phyloP scores from a whole-genome alignment of 129 eudicot species.

The Lactuca saligna region DNA sequence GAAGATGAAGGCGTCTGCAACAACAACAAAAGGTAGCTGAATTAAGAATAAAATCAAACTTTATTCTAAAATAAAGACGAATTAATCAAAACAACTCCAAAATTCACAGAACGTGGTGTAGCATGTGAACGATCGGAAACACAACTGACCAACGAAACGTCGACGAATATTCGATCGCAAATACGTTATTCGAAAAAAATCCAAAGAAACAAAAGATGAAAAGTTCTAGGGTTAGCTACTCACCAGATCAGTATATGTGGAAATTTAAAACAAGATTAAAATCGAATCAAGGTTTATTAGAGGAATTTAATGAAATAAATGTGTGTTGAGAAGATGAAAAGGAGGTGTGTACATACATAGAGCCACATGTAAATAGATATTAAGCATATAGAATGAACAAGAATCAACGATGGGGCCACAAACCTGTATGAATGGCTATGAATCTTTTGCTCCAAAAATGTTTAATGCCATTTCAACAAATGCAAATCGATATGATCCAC shows the following conservation, averaged over 20 bases:
- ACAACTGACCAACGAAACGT: neutral
- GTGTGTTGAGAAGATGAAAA: neutral
- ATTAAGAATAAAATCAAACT: neutral
- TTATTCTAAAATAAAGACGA: neutral
- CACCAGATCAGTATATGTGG: neutral
- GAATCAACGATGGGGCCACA: neutral
- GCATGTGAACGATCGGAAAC: neutral
- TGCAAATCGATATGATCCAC: too few relatives aligned
- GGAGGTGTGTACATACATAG: neutral
- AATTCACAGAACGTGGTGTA: neutral
- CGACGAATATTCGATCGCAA: neutral
- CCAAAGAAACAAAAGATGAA: neutral
- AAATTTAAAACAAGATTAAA: neutral
- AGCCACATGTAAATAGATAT: too few relatives aligned
- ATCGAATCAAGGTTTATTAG: neutral
- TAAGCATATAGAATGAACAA: too few relatives aligned
- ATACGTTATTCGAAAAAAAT: neutral
- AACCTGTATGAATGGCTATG: neutral
- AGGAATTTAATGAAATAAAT: too few relatives aligned
- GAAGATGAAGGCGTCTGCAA: neutral
- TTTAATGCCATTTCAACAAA: neutral
- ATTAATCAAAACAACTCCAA: too few relatives aligned
- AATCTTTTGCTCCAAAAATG: neutral
- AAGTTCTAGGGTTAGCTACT: neutral
- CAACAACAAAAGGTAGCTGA: neutral